phyloP scores from a whole-genome alignment of 2,329 filamentous ascomycete species.

The Cladorrhinum sp. region DNA sequence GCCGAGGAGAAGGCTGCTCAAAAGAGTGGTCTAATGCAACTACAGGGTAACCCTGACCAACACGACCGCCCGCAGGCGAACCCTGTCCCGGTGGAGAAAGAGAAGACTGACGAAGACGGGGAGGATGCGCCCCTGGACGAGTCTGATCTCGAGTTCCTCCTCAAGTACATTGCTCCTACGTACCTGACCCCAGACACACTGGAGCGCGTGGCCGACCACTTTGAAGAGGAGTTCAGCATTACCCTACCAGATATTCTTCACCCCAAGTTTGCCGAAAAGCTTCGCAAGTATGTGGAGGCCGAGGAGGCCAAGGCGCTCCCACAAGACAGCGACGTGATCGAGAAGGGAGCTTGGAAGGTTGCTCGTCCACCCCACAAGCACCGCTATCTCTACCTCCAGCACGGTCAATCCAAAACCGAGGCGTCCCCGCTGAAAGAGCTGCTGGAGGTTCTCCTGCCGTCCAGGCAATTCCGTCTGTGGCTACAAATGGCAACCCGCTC shows the following conservation, averaged over 20 bases:
- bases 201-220: constrained; percentile 74
- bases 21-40: constrained; percentile 86
- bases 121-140: constrained; percentile 58
- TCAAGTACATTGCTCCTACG: constrained; percentile 84
- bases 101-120: constrained; percentile 49
- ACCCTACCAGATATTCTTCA: constrained; percentile 76
- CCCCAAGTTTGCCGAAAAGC: constrained; percentile 68
- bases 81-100: constrained; percentile 46
- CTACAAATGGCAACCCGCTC: constrained; percentile 78
- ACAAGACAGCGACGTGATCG: constrained; percentile 52
- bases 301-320: constrained; percentile 54
- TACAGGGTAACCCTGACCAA: constrained; percentile 86
- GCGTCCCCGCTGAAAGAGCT: constrained; percentile 70
- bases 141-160: constrained; percentile 80
- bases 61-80: constrained; percentile 75
- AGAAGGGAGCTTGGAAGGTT: constrained; percentile 66
- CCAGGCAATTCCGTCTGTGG: constrained; percentile 84
- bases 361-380: constrained; percentile 93
- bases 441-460: constrained; percentile 78
- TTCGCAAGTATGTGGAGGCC: constrained; percentile 68
- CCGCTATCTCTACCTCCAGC: constrained; percentile 79
- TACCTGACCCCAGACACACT: constrained; percentile 92
- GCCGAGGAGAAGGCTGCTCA: constrained; percentile 84
- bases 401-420: constrained; percentile 39
- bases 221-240: constrained; percentile 79